A percentile compares a stretch with the other conserved stretches of the same genome.
Evolutionary conservation across 352 stramenopile genomes (phyloP).

Genomic region (Pythium diclinum): DNA sequence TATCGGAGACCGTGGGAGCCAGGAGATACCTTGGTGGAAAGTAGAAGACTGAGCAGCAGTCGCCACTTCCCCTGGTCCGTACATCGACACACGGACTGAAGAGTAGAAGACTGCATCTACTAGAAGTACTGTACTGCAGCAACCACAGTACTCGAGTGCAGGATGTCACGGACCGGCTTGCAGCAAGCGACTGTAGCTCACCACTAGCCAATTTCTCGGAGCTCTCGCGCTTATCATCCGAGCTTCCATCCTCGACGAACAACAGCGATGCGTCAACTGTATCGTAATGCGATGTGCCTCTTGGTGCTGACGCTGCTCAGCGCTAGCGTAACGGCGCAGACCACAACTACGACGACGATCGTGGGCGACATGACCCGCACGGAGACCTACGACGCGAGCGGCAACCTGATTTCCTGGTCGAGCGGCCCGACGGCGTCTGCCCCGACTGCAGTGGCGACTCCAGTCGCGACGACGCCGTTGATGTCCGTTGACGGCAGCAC

Average conservation of each 20-base stretch:
- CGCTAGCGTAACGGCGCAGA: neutral
- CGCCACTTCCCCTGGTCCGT: neutral
- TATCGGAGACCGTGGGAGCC: conserved; percentile 2
- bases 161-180: conserved; percentile 3
- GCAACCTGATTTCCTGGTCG: conserved; percentile 6
- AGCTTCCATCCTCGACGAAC: conserved; percentile 1
- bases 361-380: conserved; percentile 3
- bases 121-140: neutral
- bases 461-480: neutral
- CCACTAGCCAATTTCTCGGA: conserved; percentile 14
- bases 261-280: neutral
- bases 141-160: neutral
- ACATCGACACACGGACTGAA: neutral
- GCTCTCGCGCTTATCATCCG: conserved; percentile 15
- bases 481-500: neutral
- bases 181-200: neutral
- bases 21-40: neutral
- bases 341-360: conserved; percentile 10
- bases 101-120: neutral
- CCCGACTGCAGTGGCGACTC: neutral
- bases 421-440: neutral
- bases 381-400: neutral
- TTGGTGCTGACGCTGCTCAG: conserved; percentile 1
- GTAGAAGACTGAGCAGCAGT: neutral
- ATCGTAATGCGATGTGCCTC: neutral